Evolutionary conservation across 352 stramenopile genomes (phyloP).

Genomic region (Stephanocyclus meneghinianus): DNA sequence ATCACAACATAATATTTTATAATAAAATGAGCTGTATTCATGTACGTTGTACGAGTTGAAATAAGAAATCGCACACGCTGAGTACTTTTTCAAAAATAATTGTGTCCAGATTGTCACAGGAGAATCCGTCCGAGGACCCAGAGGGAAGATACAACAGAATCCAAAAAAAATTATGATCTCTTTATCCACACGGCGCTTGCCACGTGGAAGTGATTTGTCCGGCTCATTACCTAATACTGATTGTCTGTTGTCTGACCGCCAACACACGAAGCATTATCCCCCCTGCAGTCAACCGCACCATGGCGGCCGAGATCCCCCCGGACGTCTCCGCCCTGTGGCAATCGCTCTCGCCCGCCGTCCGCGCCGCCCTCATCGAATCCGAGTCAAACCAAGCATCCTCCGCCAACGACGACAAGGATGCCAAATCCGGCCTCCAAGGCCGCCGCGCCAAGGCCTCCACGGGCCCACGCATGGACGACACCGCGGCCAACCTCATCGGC

Average conservation of each 20-base stretch:
- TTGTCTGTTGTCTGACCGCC: too few relatives aligned
- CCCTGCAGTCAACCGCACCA: constrained; percentile 9
- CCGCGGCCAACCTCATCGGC: constrained; percentile 59
- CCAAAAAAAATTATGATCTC: too few relatives aligned
- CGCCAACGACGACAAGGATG: constrained; percentile 2
- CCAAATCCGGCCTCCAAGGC: constrained; percentile 51
- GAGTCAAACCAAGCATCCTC: constrained; percentile 14
- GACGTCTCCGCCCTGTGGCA: constrained; percentile 40
- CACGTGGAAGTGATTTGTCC: too few relatives aligned
- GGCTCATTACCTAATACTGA: not conserved
- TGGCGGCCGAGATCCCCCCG: constrained; percentile 34
- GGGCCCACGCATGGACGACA: constrained; percentile 69
- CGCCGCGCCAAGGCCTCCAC: constrained; percentile 65
- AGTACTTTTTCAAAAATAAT: too few relatives aligned
- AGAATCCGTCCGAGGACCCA: too few relatives aligned
- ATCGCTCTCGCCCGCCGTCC: constrained; percentile 35
- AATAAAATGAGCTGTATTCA: too few relatives aligned
- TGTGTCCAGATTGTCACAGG: too few relatives aligned
- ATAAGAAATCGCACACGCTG: too few relatives aligned
- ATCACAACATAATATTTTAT: too few relatives aligned
- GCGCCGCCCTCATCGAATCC: constrained; percentile 48
- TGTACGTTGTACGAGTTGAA: too few relatives aligned
- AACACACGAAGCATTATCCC: not conserved
- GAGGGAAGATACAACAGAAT: too few relatives aligned
- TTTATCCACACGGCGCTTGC: too few relatives aligned